phyloP scores from a whole-genome alignment of 2,329 filamentous ascomycete species.

The Raffaelea deltoideospora region DNA sequence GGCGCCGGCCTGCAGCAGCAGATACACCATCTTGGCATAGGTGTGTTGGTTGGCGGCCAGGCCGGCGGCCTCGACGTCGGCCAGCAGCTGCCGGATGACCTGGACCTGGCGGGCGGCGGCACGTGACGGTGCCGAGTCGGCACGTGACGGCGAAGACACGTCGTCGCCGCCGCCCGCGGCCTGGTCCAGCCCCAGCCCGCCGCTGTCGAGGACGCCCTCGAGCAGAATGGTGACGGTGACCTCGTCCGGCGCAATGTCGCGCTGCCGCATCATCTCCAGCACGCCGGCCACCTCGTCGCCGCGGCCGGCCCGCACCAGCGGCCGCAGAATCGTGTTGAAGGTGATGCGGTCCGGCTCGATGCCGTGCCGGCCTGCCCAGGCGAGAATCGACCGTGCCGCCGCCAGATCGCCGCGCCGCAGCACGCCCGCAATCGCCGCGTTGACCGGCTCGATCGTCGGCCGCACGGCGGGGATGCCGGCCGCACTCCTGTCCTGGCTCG shows the following conservation, averaged over 20 bases:
- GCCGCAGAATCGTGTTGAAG: constrained; percentile 55
- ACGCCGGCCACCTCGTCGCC: constrained; percentile 33
- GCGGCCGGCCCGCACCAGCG: constrained; percentile 35
- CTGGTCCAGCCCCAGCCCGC: constrained; percentile 22
- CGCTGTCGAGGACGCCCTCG: constrained; percentile 33
- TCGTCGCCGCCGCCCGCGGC: constrained; percentile 11
- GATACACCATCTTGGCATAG: constrained; percentile 57
- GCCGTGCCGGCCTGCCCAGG: constrained; percentile 40
- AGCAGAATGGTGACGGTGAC: constrained; percentile 62
- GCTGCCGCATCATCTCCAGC: constrained; percentile 41
- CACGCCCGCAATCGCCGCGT: constrained; percentile 53
- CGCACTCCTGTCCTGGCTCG: not conserved
- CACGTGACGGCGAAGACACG: too few species aligned
- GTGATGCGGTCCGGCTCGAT: constrained; percentile 42
- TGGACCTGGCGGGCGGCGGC: constrained; percentile 3
- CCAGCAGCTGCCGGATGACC: constrained; percentile 36
- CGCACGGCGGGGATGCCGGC: constrained; percentile 37
- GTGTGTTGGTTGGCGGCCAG: constrained; percentile 45
- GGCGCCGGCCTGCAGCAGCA: constrained; percentile 28
- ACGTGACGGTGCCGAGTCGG: too few species aligned
- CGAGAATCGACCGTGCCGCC: constrained; percentile 37
- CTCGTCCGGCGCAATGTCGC: constrained; percentile 42
- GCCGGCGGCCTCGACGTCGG: constrained; percentile 39
- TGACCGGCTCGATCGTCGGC: constrained; percentile 51
- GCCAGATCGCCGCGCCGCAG: constrained; percentile 30